A percentile compares a stretch with the other conserved stretches of the same genome.
Evolutionary conservation across 2,329 filamentous ascomycete genomes (phyloP).

Genomic region (Chalaropsis ovoidea): DNA sequence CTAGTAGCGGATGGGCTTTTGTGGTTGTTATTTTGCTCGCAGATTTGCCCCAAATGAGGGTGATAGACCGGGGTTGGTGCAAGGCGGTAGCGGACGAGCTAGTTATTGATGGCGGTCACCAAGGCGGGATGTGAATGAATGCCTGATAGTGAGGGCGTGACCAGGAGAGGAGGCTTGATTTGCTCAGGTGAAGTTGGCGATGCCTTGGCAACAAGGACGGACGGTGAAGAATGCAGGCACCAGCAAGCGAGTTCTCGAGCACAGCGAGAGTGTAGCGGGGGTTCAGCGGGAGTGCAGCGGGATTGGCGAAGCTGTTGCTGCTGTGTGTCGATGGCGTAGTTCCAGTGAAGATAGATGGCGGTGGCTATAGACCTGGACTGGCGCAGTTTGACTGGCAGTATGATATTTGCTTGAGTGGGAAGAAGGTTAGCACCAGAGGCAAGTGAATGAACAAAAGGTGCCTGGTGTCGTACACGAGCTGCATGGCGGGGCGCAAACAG

Average conservation of each 20-base stretch:
- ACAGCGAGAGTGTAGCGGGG: too few species aligned
- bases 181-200: not conserved
- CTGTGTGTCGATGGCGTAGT: not conserved
- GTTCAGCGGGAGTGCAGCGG: too few species aligned
- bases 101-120: not conserved
- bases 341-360: not conserved
- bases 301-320: not conserved
- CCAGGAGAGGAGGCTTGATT: not conserved
- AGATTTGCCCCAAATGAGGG: constrained; percentile 6
- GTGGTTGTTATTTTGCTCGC: not conserved
- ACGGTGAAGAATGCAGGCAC: not conserved
- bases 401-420: not conserved
- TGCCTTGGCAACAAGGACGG: not conserved
- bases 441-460: too few species aligned
- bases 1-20: too few species aligned
- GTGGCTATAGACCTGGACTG: not conserved
- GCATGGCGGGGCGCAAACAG: not conserved
- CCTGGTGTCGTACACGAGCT: not conserved
- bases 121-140: not conserved
- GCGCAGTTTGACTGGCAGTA: too few species aligned
- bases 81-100: not conserved
- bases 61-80: not conserved
- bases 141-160: not conserved
- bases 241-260: not conserved
- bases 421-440: too few species aligned